Conservation (phyloP, 148 eudicot genomes). For the Linanthus parryae region DNA sequence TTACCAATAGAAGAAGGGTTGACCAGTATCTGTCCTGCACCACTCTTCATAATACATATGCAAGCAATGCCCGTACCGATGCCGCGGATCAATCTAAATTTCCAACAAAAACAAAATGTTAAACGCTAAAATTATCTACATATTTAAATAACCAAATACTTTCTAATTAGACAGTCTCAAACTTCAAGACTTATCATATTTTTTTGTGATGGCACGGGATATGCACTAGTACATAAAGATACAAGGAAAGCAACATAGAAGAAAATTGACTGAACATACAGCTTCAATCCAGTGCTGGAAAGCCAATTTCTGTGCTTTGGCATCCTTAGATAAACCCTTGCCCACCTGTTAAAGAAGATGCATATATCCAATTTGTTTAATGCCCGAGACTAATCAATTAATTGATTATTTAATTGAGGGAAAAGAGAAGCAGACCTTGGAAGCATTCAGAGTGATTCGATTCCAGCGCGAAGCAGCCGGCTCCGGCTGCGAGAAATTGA, state of each 20-base stretch:
- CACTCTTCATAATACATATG: conserved; percentile 80
- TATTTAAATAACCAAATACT: too few species aligned
- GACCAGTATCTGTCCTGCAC: conserved; percentile 65
- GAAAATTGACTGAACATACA: conserved; percentile 32
- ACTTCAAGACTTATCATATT: too few species aligned
- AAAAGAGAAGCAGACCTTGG: conserved; percentile 43
- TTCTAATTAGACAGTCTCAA: too few species aligned
- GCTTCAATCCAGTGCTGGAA: conserved; percentile 99
- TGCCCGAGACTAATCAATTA: neutral
- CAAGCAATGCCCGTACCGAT: conserved; percentile 91
- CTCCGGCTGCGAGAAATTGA: conserved; percentile 54
- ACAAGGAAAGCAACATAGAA: too few species aligned
- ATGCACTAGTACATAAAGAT: too few species aligned
- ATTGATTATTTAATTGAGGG: neutral
- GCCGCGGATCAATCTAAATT: conserved; percentile 87
- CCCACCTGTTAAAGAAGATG: conserved; percentile 57
- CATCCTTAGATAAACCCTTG: conserved; percentile 72
- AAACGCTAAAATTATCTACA: neutral
- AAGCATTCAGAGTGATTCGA: conserved; percentile 61
- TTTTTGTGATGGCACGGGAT: too few species aligned
- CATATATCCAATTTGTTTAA: too few species aligned
- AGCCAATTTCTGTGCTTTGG: conserved; percentile 82
- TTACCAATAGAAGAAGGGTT: conserved; percentile 96
- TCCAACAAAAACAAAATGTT: neutral
- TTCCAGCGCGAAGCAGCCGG: conserved; percentile 71